Evolutionary conservation across 108 stramenopile genomes (phyloP), one percentile per base, ranked within the genome.

Genomic region (Parietichytrium sp.): DNA sequence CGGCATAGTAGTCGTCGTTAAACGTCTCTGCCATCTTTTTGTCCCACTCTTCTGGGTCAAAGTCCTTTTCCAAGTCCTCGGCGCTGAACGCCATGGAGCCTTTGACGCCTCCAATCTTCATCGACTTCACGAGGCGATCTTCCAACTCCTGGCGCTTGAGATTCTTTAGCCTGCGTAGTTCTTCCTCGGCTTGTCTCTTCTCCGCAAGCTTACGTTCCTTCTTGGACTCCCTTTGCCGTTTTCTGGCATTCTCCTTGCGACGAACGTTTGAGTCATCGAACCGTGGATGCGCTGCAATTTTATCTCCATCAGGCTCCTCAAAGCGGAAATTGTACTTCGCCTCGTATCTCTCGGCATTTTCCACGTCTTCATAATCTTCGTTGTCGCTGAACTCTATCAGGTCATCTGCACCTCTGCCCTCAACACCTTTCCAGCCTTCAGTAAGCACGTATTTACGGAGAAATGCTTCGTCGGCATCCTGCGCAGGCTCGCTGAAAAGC

Each of bases 271-370:
- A 89, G 16, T 55, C 38, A 54, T 26, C 48, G 31, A 81, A 25
- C n/a, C n/a, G n/a, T 90, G 86, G 2, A 86, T 87, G 31, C 86
- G 85, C 18, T 87, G 78, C 30, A 45, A 89, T 83, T 13, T 91
- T 85, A 8, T 84, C 79, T 52, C 83, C 86, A 18, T 87, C 87
- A 23, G 93, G 94, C 89, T 99, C 94, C 87, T 99, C 99, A 85
- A 98, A 98, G 25, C 99, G 93, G 83, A 99, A 98, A 82, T 99
- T 99, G 92, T 97, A 98, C 82, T 95, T 92, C 78, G 92, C 90
- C 91, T 99, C 99, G 87, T 95, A 99, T 23, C 89, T 94, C 81
- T 99, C 99, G 52, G 91, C 92, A n/a, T 84, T 82, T 29, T 98
- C 97, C 38, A 97, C 77, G 51, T 92, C 93, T 52, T 94, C 91